Conservation (phyloP, 2,329 filamentous ascomycete genomes). For the Arthrinium phaeospermum region DNA sequence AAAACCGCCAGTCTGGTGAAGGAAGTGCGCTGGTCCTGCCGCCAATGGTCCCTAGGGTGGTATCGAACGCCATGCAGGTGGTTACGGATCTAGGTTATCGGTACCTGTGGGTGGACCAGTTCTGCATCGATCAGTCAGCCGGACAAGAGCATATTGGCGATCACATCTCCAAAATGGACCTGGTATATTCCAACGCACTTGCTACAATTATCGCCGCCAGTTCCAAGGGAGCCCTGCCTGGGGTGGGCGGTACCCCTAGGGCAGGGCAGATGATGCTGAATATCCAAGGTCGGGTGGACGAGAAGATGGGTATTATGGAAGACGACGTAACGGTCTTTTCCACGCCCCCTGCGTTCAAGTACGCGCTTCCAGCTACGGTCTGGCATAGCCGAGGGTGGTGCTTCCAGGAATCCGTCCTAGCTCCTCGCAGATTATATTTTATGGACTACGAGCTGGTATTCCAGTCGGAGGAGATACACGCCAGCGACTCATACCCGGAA, state of each 20-base stretch:
- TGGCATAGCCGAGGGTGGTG: constrained; percentile 25
- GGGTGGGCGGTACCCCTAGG: neutral
- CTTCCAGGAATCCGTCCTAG: constrained; percentile 23
- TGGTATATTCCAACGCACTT: constrained; percentile 19
- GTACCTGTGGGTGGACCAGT: constrained; percentile 24
- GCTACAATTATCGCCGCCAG: constrained; percentile 24
- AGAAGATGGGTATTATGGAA: neutral
- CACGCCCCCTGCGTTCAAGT: neutral
- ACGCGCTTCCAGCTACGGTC: neutral
- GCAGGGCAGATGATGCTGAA: neutral
- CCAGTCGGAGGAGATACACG: neutral
- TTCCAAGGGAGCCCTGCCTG: constrained; percentile 18
- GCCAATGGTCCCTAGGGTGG: constrained; percentile 18
- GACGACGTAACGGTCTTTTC: constrained; percentile 17
- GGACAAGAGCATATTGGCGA: neutral
- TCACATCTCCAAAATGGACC: constrained; percentile 23
- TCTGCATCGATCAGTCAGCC: constrained; percentile 23
- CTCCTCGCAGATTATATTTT: constrained; percentile 18
- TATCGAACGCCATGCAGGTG: constrained; percentile 20
- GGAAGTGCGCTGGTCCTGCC: constrained; percentile 20
- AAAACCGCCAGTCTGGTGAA: neutral
- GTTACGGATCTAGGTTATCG: constrained; percentile 13
- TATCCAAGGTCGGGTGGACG: neutral
- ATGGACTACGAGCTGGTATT: constrained; percentile 20
- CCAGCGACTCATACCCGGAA: constrained; percentile 21